phyloP scores from a whole-genome alignment of 2,329 filamentous ascomycete genomes.

The Phialophora macrospora region DNA sequence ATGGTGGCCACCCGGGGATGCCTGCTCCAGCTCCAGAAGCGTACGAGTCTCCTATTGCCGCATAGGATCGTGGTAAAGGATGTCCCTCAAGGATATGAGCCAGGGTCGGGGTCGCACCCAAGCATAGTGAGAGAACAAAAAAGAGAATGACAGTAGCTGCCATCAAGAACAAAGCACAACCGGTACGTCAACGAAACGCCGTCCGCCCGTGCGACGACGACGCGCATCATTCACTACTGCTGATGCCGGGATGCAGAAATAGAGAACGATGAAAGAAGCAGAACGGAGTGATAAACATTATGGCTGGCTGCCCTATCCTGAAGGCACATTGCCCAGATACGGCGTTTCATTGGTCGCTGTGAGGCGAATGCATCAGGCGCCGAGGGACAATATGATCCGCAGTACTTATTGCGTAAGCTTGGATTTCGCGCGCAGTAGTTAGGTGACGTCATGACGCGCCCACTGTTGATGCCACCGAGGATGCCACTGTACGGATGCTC shows the following conservation, averaged over 20 bases:
- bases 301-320: background rate
- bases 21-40: constrained; percentile 41
- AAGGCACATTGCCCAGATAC: background rate
- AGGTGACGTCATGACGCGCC: background rate
- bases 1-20: constrained; percentile 23
- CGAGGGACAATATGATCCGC: background rate
- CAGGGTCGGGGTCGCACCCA: background rate
- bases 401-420: background rate
- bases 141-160: constrained; percentile 2
- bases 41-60: constrained; percentile 42
- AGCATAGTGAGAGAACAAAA: constrained; percentile 5
- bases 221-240: constrained; percentile 4
- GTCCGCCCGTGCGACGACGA: background rate
- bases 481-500: no score
- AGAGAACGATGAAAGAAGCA: background rate
- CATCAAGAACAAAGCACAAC: constrained; percentile 3
- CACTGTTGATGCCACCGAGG: no score
- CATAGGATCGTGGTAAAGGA: constrained; percentile 29
- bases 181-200: constrained; percentile 1
- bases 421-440: background rate
- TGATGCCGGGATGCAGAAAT: background rate
- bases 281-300: background rate
- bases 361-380: background rate
- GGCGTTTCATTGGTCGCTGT: background rate
- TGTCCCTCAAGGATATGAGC: background rate